Evolutionary conservation across 208 protist genomes (phyloP), one percentile per base, ranked within the genome.

Genomic region (Novymonas esmeraldas): DNA sequence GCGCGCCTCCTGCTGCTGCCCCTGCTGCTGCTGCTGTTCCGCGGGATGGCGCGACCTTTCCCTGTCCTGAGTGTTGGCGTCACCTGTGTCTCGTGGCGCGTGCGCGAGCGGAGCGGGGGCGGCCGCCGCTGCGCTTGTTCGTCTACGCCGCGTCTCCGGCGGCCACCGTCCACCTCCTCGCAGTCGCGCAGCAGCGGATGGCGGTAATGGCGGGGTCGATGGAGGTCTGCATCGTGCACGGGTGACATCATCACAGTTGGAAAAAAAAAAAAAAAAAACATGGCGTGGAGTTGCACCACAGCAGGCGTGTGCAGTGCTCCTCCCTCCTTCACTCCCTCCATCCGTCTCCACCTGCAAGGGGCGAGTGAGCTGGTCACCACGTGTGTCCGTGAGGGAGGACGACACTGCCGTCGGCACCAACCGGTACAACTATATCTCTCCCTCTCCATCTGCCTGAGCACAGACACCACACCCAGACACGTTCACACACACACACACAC

Each of bases 21-120:
- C 4, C 10, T 10, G 31, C 34, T 31, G 54, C 20, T 22, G 34
- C 34, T 18, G 39, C 2, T 0, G 29, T 41, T 4, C 20, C 49
- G 16, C 61, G 59, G 14, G 54, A 62, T 33, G 68, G 70, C 5
- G 63, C 76, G 0, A 73, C 79, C 10, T 90, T 89, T 59, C 90
- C 90, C 5, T 95, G 90, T 38, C 72, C 82, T 16, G 82, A 93
- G 67, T 95, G 90, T 63, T 95, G 90, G 90, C 48, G 61, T 11
- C 78, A 93, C 46, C 45, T 95, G 2, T 60, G 70, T 2, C 58
- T 63, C 11, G 83, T 95, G 18, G 87, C 82, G 9, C 65, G 45
- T 33, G 70, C 80, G 64, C 72, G 84, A 1, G 55, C 42, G n/a
- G 60, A 78, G 6, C 60, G 72, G 18, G 46, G 63, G 7, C 61